Conservation (phyloP, 306 rosid genomes). For the Mucuna pruriens region DNA sequence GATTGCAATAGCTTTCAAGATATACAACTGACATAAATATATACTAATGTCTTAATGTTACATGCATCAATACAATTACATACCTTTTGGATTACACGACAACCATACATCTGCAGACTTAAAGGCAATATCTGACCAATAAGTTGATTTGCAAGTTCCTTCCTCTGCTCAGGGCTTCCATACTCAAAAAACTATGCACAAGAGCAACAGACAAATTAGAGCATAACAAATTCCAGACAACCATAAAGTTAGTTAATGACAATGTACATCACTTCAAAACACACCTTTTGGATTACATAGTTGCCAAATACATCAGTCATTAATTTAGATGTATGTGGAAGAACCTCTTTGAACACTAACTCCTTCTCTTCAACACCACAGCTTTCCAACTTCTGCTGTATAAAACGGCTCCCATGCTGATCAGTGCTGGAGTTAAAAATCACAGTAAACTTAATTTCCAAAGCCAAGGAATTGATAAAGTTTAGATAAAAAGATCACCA, state of each 20-base stretch:
- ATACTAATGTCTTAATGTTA: constrained; percentile 14
- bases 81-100: constrained; percentile 65
- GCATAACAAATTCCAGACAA: background rate
- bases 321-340: constrained; percentile 54
- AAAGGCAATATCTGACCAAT: constrained; percentile 56
- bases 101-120: constrained; percentile 67
- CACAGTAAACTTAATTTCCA: constrained; percentile 36
- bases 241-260: constrained; percentile 2
- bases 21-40: constrained; percentile 18
- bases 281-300: constrained; percentile 61
- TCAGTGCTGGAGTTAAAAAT: constrained; percentile 53
- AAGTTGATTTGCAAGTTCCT: constrained; percentile 52
- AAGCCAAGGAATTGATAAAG: constrained; percentile 21
- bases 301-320: constrained; percentile 68
- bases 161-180: constrained; percentile 56
- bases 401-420: constrained; percentile 68
- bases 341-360: constrained; percentile 59
- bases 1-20: constrained; percentile 25
- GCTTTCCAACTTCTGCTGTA: constrained; percentile 64
- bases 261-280: constrained; percentile 11
- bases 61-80: constrained; percentile 7
- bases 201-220: constrained; percentile 21
- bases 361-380: constrained; percentile 52
- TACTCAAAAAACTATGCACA: constrained; percentile 57
- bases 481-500: background rate